Conservation (phyloP, 768 basidiomycete genomes). For the Lepiota brunneoincarnata region DNA sequence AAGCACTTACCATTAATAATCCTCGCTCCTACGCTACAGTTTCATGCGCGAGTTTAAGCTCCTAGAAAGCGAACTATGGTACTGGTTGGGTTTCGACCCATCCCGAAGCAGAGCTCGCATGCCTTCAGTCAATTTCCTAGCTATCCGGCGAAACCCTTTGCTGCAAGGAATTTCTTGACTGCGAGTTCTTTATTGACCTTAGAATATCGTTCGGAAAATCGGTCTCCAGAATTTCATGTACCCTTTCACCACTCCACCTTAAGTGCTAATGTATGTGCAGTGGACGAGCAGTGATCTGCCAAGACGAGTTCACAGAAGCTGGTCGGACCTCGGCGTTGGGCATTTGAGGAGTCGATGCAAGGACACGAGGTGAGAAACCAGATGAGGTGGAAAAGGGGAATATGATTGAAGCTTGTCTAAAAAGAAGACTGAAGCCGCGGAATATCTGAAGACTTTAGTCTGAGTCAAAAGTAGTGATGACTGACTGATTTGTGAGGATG, state of each 20-base stretch:
- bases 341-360: constrained; percentile 47
- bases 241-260: constrained; percentile 62
- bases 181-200: constrained; percentile 58
- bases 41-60: no score
- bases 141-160: constrained; percentile 76
- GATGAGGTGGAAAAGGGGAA: constrained; percentile 52
- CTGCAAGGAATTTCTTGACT: constrained; percentile 40
- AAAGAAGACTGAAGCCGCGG: constrained; percentile 66
- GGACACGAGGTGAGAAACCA: constrained; percentile 58
- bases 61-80: neutral
- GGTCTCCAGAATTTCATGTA: constrained; percentile 87
- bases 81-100: neutral
- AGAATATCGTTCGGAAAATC: constrained; percentile 52
- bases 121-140: constrained; percentile 72
- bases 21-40: neutral
- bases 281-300: constrained; percentile 41
- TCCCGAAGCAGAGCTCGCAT: constrained; percentile 29
- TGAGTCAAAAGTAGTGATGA: neutral
- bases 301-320: constrained; percentile 78
- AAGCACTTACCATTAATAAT: neutral
- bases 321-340: constrained; percentile 74
- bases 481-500: constrained; percentile 79
- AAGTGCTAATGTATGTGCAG: constrained; percentile 45
- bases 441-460: neutral
- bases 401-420: constrained; percentile 73